A percentile compares a stretch with the other conserved stretches of the same genome.
These are phyloP conservation scores for Emericellopsis cladophorae DNA, from an alignment of 2,329 filamentous ascomycete genomes.

Conservation along the genomic window DNA sequence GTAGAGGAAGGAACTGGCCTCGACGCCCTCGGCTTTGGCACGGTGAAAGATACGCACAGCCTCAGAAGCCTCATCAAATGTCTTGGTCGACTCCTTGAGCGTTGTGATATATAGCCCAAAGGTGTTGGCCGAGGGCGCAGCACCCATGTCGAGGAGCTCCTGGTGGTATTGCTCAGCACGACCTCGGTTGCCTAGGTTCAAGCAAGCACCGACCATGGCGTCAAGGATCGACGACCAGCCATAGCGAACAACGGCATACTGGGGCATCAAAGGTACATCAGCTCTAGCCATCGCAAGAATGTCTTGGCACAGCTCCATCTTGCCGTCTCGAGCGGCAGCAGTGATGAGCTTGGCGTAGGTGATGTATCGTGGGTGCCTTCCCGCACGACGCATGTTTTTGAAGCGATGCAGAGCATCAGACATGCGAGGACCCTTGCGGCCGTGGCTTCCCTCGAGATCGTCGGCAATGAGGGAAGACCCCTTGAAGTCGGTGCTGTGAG, in stretches of 20 bases:
- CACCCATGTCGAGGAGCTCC: conserved; percentile 81
- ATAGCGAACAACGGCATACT: conserved; percentile 81
- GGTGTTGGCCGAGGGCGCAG: conserved; percentile 89
- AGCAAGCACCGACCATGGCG: conserved; percentile 86
- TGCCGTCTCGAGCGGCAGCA: conserved; percentile 74
- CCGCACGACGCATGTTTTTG: conserved; percentile 84
- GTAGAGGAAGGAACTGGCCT: conserved; percentile 94
- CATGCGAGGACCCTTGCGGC: conserved; percentile 59
- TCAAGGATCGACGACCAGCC: conserved; percentile 96
- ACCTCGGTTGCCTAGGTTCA: conserved; percentile 69
- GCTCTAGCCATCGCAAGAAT: conserved; percentile 79
- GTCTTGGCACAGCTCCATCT: conserved; percentile 71
- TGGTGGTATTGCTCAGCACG: conserved; percentile 77
- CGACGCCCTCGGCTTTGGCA: conserved; percentile 84
- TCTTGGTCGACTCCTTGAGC: conserved; percentile 92
- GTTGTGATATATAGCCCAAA: conserved; percentile 99
- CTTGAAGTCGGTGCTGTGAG: conserved; percentile 81
- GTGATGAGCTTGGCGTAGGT: conserved; percentile 94
- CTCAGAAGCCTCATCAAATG: conserved; percentile 93
- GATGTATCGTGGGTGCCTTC: conserved; percentile 87
- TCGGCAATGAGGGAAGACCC: conserved; percentile 86
- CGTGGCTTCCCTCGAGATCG: conserved; percentile 69
- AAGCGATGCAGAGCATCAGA: conserved; percentile 74
- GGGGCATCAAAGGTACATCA: conserved; percentile 73
- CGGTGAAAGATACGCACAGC: conserved; percentile 96